Base-by-base conservation (phyloP, 2,329 filamentous ascomycete genomes). In the Fusarium papillatum region DNA sequence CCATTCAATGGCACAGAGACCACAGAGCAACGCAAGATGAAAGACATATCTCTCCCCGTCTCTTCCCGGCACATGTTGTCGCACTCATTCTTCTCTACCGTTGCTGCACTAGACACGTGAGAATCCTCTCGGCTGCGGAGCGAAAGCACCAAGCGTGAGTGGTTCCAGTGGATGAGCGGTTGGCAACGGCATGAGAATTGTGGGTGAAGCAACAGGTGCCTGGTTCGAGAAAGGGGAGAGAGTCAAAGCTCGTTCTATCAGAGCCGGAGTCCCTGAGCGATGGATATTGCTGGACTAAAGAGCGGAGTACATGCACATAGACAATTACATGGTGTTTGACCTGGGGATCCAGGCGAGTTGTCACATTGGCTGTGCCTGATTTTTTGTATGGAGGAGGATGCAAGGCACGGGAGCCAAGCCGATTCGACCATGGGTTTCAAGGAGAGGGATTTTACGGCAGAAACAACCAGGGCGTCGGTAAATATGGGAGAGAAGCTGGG, bases 1-100 rank as follows among this genome's bases (percentile, higher is more conserved):
- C 85, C 75, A 72, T 70, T 76, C 82, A 75, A 88, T 91, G 89
- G 87, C 88, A 86, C 81, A 80, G 84, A 90, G 90, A 90, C 85
- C 90, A 92, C 90, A 85, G 84, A 86, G 87, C 85, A 84, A 89
- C 90, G 90, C 90, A 85, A 92, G 89, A 92, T 80, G 73, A 88
- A 90, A 78, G 66, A 71, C 26, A 64, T 43, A 63, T 41, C 64
- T 66, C 48, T 67, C 36, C 36, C 60, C 19, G 3, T 19, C 24
- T 31, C 50, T 34, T 46, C 34, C 53, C 41, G 38, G 48, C 55
- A 34, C 61, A 48, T 59, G 29, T 50, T 26, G 50, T 34, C 11
- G 29, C 62, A 63, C 11, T 62, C 63, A 57, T 62, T 46, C 24
- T 73, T 64, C 46, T 63, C 39, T 29, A 22, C 43, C 59, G 66